A percentile compares a stretch with the other conserved stretches of the same genome.
Conservation (phyloP, 2,329 filamentous ascomycete genomes). For the Diplodia corticola region DNA sequence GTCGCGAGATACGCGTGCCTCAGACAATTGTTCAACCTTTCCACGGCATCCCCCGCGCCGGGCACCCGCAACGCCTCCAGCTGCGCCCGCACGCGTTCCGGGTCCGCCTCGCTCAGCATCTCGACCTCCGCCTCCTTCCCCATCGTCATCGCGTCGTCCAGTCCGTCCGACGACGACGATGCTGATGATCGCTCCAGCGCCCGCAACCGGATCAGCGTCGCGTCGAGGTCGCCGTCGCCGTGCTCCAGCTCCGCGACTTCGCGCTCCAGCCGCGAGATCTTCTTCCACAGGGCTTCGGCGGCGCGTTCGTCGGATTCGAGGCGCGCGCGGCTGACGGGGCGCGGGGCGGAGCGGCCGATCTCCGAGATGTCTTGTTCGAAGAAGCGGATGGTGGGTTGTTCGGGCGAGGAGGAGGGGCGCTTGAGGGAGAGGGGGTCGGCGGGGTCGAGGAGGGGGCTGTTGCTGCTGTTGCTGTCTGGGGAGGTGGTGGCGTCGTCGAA, state of each 20-base stretch:
- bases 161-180: too few relatives aligned
- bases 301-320: background rate
- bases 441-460: background rate
- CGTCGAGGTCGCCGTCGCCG: slow-evolving; percentile 8
- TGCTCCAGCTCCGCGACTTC: background rate
- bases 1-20: slow-evolving; percentile 39
- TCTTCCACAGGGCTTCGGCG: background rate
- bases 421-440: slow-evolving; percentile 9
- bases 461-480: too few relatives aligned
- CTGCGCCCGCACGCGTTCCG: background rate
- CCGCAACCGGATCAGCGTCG: slow-evolving; percentile 5
- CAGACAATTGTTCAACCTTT: slow-evolving; percentile 38
- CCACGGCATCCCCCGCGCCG: slow-evolving; percentile 24
- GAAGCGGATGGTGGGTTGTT: slow-evolving; percentile 1
- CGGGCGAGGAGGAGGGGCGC: background rate
- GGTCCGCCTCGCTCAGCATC: slow-evolving; percentile 9
- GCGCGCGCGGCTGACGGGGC: background rate
- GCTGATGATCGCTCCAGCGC: background rate
- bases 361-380: slow-evolving; percentile 4
- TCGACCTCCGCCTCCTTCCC: background rate
- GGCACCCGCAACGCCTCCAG: slow-evolving; percentile 1
- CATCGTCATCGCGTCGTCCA: too few relatives aligned
- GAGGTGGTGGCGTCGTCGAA: background rate
- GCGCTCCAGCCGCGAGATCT: slow-evolving; percentile 2
- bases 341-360: background rate